These are phyloP conservation scores for Phytophthora constricta DNA, from an alignment of 352 stramenopile genomes.

Conservation along the genomic window DNA sequence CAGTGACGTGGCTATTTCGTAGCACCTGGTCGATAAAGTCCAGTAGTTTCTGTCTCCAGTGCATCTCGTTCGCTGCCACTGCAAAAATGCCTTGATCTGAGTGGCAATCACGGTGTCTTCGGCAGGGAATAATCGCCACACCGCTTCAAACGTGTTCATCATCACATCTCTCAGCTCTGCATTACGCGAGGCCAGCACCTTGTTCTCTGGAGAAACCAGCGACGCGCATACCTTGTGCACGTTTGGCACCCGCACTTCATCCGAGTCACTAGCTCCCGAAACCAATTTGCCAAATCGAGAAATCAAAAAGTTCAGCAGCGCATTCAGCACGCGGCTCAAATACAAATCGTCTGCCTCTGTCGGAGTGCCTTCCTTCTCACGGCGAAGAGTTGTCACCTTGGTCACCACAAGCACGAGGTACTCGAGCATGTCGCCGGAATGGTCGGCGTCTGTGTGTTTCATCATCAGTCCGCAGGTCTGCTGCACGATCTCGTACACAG, in stretches of 20 bases:
- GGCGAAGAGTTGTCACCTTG: constrained; percentile 50
- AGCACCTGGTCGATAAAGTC: constrained; percentile 57
- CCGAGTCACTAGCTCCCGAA: constrained; percentile 37
- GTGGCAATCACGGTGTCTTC: constrained; percentile 36
- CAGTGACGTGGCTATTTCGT: constrained; percentile 54
- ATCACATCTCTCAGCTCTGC: constrained; percentile 51
- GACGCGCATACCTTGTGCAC: constrained; percentile 56
- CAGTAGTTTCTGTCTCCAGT: constrained; percentile 63
- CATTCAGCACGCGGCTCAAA: constrained; percentile 65
- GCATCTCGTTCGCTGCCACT: constrained; percentile 28
- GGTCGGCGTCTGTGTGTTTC: constrained; percentile 74
- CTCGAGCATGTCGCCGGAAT: constrained; percentile 71
- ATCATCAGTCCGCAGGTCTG: constrained; percentile 77
- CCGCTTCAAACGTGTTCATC: constrained; percentile 58
- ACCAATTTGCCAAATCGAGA: constrained; percentile 66
- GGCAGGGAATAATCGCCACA: constrained; percentile 73
- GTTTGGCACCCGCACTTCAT: constrained; percentile 39
- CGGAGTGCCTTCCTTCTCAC: constrained; percentile 18
- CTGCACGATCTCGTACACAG: constrained; percentile 72
- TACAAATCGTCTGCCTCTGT: constrained; percentile 66
- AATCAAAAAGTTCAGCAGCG: constrained; percentile 63
- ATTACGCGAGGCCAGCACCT: constrained; percentile 49
- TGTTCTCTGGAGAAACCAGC: constrained; percentile 46
- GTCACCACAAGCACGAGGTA: constrained; percentile 65
- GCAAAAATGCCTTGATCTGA: constrained; percentile 62